Evolutionary conservation across 495 filamentous ascomycete species (phyloP).

Genomic region (Lineolata rhizophorae): DNA sequence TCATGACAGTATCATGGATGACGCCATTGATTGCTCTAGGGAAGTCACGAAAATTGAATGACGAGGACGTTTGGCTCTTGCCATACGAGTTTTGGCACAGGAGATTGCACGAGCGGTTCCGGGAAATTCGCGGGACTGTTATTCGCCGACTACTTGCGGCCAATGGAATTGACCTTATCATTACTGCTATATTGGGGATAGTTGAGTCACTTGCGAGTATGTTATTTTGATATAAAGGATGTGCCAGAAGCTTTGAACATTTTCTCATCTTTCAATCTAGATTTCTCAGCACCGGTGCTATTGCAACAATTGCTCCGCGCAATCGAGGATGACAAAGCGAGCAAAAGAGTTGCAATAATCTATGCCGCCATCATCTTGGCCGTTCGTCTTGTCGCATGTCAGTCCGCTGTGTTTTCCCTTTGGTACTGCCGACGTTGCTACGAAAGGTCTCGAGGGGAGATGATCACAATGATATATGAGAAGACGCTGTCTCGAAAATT

Average conservation of each 20-base stretch:
- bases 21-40: conserved; percentile 43
- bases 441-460: conserved; percentile 58
- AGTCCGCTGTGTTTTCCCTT: conserved; percentile 43
- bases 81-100: conserved; percentile 56
- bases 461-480: conserved; percentile 76
- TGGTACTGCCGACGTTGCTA: conserved; percentile 61
- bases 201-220: conserved; percentile 36
- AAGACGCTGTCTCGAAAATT: conserved; percentile 62
- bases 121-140: conserved; percentile 48
- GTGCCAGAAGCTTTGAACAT: neutral
- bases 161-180: conserved; percentile 53
- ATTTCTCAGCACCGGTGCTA: conserved; percentile 40
- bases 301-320: conserved; percentile 49
- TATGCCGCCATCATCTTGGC: conserved; percentile 42
- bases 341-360: conserved; percentile 33
- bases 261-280: conserved; percentile 6
- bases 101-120: conserved; percentile 47
- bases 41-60: conserved; percentile 36
- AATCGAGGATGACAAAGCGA: conserved; percentile 29
- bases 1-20: conserved; percentile 69
- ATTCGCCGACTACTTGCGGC: conserved; percentile 42
- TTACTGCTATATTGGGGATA: conserved; percentile 36
- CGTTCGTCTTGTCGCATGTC: conserved; percentile 35
- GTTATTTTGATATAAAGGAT: too few relatives aligned
- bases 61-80: conserved; percentile 60